phyloP scores from a whole-genome alignment of 2,329 filamentous ascomycete species.

The Sphaerulina musiva region DNA sequence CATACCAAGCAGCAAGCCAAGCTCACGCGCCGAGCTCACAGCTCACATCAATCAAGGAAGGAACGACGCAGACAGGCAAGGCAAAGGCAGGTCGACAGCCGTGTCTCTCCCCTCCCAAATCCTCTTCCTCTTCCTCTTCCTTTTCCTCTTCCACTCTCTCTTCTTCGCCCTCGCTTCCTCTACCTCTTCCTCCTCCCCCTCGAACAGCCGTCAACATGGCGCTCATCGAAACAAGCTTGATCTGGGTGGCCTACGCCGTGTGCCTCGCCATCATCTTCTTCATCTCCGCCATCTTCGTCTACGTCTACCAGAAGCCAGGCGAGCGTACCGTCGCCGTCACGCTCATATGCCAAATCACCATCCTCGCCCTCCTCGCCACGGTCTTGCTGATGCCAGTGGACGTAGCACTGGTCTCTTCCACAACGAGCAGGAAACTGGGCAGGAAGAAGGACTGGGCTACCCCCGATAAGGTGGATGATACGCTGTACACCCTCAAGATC shows the following conservation, averaged over 20 bases:
- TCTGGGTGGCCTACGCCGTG: slow-evolving; percentile 89
- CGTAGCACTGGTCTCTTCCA: slow-evolving; percentile 88
- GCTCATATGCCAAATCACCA: slow-evolving; percentile 75
- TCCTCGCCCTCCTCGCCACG: slow-evolving; percentile 82
- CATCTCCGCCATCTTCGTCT: slow-evolving; percentile 77
- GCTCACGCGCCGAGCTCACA: not conserved
- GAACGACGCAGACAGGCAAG: not conserved
- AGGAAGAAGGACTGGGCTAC: slow-evolving; percentile 93
- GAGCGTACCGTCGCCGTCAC: slow-evolving; percentile 80
- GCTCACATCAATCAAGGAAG: not conserved
- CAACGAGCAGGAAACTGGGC: slow-evolving; percentile 66
- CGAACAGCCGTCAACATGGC: slow-evolving; percentile 43
- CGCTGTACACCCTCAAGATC: slow-evolving; percentile 72
- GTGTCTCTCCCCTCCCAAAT: no score
- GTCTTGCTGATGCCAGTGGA: slow-evolving; percentile 90
- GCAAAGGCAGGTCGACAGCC: no score
- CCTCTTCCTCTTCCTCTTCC: not conserved
- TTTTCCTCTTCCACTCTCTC: not conserved
- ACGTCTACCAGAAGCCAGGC: slow-evolving; percentile 81
- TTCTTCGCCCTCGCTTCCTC: not conserved
- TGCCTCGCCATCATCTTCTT: slow-evolving; percentile 70
- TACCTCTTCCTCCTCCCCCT: not conserved
- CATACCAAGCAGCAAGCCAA: not conserved
- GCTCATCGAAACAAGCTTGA: slow-evolving; percentile 78
- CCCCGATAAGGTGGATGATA: slow-evolving; percentile 67